phyloP scores from a whole-genome alignment of 2,329 filamentous ascomycete genomes.

The Colletotrichum kahawae region DNA sequence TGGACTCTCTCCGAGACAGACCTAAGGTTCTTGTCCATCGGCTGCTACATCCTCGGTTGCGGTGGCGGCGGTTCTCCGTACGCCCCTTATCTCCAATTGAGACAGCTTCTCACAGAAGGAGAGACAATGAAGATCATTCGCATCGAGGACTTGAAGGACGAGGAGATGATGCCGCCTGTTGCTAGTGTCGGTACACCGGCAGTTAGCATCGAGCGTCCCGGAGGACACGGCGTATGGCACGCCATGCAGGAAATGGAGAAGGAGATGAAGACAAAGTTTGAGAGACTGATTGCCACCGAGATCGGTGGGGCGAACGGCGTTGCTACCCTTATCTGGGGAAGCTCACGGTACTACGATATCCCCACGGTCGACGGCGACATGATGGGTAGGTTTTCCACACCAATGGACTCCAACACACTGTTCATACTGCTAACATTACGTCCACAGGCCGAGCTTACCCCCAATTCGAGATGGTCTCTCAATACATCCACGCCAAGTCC shows the following conservation, averaged over 20 bases:
- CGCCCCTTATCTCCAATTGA: conserved; percentile 24
- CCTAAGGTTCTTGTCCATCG: conserved; percentile 26
- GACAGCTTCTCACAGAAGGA: conserved; percentile 22
- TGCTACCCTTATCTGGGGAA: conserved; percentile 41
- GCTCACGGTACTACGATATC: conserved; percentile 37
- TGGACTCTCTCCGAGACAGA: conserved; percentile 28
- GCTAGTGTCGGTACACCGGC: conserved; percentile 26
- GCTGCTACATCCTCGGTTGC: conserved; percentile 29
- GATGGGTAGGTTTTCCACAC: conserved; percentile 33
- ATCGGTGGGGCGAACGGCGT: conserved; percentile 62
- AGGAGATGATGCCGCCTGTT: conserved; percentile 25
- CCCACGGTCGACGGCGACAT: conserved; percentile 41
- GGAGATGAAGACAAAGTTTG: not conserved
- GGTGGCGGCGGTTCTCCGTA: conserved; percentile 28
- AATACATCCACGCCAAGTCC: conserved; percentile 32
- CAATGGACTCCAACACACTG: conserved; percentile 25
- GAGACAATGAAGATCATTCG: conserved; percentile 25
- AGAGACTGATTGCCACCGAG: conserved; percentile 27
- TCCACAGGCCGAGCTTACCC: conserved; percentile 28
- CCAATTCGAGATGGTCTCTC: conserved; percentile 31
- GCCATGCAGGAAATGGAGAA: conserved; percentile 19
- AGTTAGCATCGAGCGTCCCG: conserved; percentile 25
- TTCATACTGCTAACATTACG: conserved; percentile 14
- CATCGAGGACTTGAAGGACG: conserved; percentile 24
- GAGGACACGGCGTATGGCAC: conserved; percentile 21